These are phyloP conservation scores for Starmerella stigmatis DNA, from an alignment of 805 yeast species.

Conservation along the genomic window DNA sequence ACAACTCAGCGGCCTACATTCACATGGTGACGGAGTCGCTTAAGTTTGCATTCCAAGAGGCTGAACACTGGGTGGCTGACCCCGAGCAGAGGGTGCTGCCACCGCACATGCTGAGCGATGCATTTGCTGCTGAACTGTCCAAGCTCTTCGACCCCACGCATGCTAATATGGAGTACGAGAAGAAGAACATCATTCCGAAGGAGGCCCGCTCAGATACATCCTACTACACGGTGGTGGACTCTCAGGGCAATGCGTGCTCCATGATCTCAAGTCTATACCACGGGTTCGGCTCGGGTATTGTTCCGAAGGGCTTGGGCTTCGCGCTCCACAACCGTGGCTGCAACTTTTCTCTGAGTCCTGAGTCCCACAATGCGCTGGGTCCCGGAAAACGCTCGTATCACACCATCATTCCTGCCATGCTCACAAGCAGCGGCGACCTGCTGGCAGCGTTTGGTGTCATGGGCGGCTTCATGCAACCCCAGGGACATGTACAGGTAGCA, in stretches of 20 bases:
- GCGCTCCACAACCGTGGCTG: slow-evolving; percentile 67
- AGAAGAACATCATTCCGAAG: slow-evolving; percentile 35
- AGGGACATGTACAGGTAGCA: slow-evolving; percentile 70
- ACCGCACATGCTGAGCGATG: slow-evolving; percentile 37
- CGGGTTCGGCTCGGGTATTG: slow-evolving; percentile 58
- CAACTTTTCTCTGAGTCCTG: slow-evolving; percentile 53
- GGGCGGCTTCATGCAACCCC: slow-evolving; percentile 86
- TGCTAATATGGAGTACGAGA: slow-evolving; percentile 36
- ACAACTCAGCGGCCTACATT: slow-evolving; percentile 60
- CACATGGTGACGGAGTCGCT: slow-evolving; percentile 62
- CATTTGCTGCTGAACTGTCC: slow-evolving; percentile 44
- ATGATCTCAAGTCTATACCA: slow-evolving; percentile 67
- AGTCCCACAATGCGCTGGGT: slow-evolving; percentile 49
- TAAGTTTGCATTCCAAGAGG: slow-evolving; percentile 62
- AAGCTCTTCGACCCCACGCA: slow-evolving; percentile 36
- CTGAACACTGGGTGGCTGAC: slow-evolving; percentile 64
- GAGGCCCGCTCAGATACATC: slow-evolving; percentile 59
- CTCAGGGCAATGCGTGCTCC: slow-evolving; percentile 68
- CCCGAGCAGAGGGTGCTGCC: slow-evolving; percentile 31
- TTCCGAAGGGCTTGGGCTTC: slow-evolving; percentile 53
- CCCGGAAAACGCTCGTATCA: slow-evolving; percentile 71
- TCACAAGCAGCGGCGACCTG: slow-evolving; percentile 43
- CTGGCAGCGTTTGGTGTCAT: slow-evolving; percentile 68
- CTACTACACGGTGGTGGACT: slow-evolving; percentile 54
- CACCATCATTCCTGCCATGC: slow-evolving; percentile 74